Percentiles rank a stretch among this genome's conserved stretches.
Evolutionary conservation across 164 flowering plant species (phyloP).

Genomic region (Annona squamosa): DNA sequence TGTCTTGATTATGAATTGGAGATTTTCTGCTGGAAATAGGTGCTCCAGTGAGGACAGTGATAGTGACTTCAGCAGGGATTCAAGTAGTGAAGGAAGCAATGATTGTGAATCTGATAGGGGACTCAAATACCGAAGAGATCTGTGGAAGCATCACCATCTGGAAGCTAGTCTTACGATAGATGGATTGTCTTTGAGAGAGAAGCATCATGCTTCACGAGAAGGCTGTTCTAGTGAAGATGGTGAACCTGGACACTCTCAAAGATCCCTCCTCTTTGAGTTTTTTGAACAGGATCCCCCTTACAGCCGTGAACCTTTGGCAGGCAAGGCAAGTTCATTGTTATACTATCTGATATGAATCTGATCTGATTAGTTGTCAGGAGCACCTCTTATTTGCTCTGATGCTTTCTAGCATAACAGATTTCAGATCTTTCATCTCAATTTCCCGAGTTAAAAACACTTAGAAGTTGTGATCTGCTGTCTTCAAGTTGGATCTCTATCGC

Average conservation of each 20-base stretch:
- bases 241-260: conserved; percentile 26
- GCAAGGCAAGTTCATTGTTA: conserved; percentile 44
- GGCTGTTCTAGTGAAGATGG: conserved; percentile 61
- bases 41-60: conserved; percentile 63
- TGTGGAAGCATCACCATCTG: conserved; percentile 17
- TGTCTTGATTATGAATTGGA: neutral
- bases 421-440: conserved; percentile 48
- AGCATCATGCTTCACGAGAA: conserved; percentile 35
- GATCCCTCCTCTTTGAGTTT: conserved; percentile 37
- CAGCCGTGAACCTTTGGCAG: conserved; percentile 59
- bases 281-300: conserved; percentile 47
- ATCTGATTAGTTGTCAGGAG: neutral
- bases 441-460: conserved; percentile 55
- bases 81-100: conserved; percentile 81
- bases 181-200: conserved; percentile 40
- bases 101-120: conserved; percentile 54
- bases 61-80: conserved; percentile 53
- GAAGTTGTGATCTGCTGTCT: conserved; percentile 75
- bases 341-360: neutral
- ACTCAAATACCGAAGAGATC: conserved; percentile 23
- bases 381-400: neutral
- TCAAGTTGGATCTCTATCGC: conserved; percentile 92
- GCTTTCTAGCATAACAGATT: conserved; percentile 33
- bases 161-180: conserved; percentile 29
- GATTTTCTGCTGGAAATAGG: conserved; percentile 25